phyloP scores from a whole-genome alignment of 805 yeast species.

The Suhomyces sp. region DNA sequence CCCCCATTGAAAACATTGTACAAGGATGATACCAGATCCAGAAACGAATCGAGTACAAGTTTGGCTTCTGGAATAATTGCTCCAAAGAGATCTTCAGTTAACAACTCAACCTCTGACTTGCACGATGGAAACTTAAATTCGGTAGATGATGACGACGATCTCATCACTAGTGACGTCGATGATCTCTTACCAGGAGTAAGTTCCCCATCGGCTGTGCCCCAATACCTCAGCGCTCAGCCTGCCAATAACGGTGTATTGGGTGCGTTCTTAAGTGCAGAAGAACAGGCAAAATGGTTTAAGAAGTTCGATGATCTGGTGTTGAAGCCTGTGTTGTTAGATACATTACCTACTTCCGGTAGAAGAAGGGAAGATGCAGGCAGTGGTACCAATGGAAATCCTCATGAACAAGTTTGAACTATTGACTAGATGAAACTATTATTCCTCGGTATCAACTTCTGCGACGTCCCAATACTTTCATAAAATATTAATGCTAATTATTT shows the following conservation, averaged over 20 bases:
- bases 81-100: constrained; percentile 7
- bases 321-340: constrained; percentile 86
- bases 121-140: constrained; percentile 6
- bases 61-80: constrained; percentile 17
- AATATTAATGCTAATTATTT: too few relatives aligned
- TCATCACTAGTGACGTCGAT: constrained; percentile 36
- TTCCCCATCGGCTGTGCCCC: constrained; percentile 4
- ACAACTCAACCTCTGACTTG: constrained; percentile 9
- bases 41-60: constrained; percentile 31
- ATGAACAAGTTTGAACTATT: constrained; percentile 4
- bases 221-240: background rate
- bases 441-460: too few relatives aligned
- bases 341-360: constrained; percentile 31
- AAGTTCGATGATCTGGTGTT: constrained; percentile 90
- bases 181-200: constrained; percentile 27
- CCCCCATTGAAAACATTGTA: constrained; percentile 13
- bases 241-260: constrained; percentile 35
- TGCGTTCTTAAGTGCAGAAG: constrained; percentile 54
- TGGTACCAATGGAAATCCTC: background rate
- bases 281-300: constrained; percentile 87
- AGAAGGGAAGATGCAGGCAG: constrained; percentile 7
- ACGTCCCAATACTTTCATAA: too few relatives aligned
- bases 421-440: too few relatives aligned
- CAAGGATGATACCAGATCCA: constrained; percentile 25
- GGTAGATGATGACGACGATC: constrained; percentile 23